Percentiles rank a stretch among this genome's conserved stretches.
Evolutionary conservation across 306 rosid species (phyloP).

Genomic region (Citrullus mucosospermus): DNA sequence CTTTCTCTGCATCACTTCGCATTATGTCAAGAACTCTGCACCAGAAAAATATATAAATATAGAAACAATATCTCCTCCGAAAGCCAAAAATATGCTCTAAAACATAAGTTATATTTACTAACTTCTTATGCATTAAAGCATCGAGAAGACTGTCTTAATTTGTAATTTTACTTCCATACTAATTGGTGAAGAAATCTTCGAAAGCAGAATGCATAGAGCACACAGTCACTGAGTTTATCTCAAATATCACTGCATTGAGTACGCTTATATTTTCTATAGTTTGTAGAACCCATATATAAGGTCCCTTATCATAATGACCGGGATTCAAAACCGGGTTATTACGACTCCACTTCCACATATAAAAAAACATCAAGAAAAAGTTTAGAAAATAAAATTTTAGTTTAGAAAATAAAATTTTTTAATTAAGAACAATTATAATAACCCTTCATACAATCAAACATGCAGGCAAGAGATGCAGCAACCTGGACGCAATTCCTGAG

Average conservation of each 20-base stretch:
- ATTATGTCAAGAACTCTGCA: slow-evolving; percentile 88
- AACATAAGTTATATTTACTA: not conserved
- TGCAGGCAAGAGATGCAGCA: not conserved
- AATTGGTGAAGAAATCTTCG: not conserved
- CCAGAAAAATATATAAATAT: not conserved
- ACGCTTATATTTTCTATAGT: not conserved
- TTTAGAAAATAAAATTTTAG: not conserved
- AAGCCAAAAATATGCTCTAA: not conserved
- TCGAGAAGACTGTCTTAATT: not conserved
- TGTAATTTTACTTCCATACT: not conserved
- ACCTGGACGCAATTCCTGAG: slow-evolving; percentile 90
- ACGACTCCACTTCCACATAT: not conserved
- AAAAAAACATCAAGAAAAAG: not conserved
- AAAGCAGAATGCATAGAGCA: not conserved
- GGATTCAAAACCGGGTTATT: not conserved
- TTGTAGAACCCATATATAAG: not conserved
- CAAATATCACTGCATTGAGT: not conserved
- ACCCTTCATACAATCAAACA: slow-evolving; percentile 6
- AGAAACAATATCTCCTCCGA: not conserved
- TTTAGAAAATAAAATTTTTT: not conserved
- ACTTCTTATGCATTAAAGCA: not conserved
- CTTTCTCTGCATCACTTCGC: slow-evolving; percentile 57
- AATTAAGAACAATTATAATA: not conserved
- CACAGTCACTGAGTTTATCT: not conserved
- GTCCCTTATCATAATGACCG: not conserved